Evolutionary conservation across 1,139 yeast genomes (phyloP).

Genomic region (Hansenula lynferdii): DNA sequence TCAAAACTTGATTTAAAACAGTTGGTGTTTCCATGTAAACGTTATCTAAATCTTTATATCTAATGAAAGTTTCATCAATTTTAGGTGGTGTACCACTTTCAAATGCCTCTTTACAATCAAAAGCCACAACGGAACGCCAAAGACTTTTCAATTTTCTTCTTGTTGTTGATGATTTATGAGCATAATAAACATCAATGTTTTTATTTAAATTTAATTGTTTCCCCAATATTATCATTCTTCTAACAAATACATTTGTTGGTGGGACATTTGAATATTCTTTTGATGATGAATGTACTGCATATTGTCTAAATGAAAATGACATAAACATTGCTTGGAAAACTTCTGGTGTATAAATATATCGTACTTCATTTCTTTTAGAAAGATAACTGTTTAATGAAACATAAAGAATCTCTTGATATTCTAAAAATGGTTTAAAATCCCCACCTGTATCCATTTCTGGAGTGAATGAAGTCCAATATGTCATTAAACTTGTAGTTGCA

Average conservation of each 20-base stretch:
- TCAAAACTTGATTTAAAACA: background rate
- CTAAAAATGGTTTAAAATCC: background rate
- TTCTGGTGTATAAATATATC: background rate
- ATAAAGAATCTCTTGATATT: background rate
- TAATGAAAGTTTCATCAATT: conserved; percentile 3
- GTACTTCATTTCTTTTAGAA: background rate
- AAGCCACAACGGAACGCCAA: conserved; percentile 11
- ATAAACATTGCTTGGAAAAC: background rate
- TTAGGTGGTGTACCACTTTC: conserved; percentile 14
- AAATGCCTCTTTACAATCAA: conserved; percentile 11
- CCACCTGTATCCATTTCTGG: background rate
- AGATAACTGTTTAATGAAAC: background rate
- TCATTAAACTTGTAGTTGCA: background rate
- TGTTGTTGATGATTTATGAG: conserved; percentile 3
- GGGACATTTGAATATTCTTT: conserved; percentile 8
- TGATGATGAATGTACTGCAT: conserved; percentile 3
- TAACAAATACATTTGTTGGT: background rate
- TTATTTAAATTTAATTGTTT: conserved; percentile 8
- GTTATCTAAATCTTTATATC: conserved; percentile 1
- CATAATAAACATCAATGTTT: conserved; percentile 11
- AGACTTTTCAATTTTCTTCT: conserved; percentile 9
- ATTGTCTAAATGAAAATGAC: conserved; percentile 5
- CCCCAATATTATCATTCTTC: conserved; percentile 8
- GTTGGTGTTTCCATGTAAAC: background rate
- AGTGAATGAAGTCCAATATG: background rate